Conservation (phyloP, 169 alveolate genomes). For the Blepharisma undulans region DNA sequence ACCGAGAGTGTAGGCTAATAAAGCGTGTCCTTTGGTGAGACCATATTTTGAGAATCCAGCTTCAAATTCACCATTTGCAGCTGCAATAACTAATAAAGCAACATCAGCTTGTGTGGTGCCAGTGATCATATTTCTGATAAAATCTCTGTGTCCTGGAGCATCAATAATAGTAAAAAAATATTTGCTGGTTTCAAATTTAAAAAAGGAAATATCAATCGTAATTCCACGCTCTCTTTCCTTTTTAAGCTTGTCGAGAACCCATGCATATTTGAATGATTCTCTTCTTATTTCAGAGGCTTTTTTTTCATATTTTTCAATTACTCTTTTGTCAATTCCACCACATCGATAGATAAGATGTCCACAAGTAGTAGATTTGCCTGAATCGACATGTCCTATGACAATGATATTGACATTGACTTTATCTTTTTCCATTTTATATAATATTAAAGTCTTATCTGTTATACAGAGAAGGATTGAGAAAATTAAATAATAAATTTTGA, state of each 20-base stretch:
- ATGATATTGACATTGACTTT: constrained; percentile 59
- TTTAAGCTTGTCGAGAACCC: constrained; percentile 98
- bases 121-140: constrained; percentile 70
- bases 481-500: too few species aligned
- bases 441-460: neutral
- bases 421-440: neutral
- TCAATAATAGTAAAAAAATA: constrained; percentile 84
- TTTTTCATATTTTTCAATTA: constrained; percentile 94
- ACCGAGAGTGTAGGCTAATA: constrained; percentile 98
- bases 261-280: constrained; percentile 97
- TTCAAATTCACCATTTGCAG: constrained; percentile 97
- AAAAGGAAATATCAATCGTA: constrained; percentile 96
- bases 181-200: constrained; percentile 97
- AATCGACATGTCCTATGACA: constrained; percentile 97
- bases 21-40: constrained; percentile 99
- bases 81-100: constrained; percentile 94
- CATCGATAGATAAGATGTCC: constrained; percentile 94
- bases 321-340: constrained; percentile 96
- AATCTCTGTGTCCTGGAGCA: constrained; percentile 75
- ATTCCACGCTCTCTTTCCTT: constrained; percentile 99
- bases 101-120: constrained; percentile 73
- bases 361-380: constrained; percentile 97
- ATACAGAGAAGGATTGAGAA: too few species aligned
- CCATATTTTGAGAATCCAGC: constrained; percentile 91
- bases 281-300: constrained; percentile 94